phyloP scores from a whole-genome alignment of 768 basidiomycete genomes.

The Fomitopsis serialis region DNA sequence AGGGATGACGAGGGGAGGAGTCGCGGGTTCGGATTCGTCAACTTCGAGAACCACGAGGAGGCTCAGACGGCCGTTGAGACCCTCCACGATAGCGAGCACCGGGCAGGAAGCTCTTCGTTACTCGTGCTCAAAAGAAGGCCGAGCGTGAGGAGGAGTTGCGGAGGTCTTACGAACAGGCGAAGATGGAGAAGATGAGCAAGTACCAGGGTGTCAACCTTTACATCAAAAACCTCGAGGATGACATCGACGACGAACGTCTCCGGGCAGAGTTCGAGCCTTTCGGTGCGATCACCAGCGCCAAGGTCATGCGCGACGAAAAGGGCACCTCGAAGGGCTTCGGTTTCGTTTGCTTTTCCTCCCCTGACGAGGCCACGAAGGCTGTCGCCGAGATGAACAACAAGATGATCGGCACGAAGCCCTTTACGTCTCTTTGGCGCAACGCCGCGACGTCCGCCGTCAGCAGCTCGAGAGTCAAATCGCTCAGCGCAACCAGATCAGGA shows the following conservation, averaged over 20 bases:
- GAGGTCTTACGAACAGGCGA: slow-evolving; percentile 88
- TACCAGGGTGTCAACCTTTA: slow-evolving; percentile 99
- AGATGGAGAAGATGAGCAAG: slow-evolving; percentile 97
- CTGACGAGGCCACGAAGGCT: slow-evolving; percentile 98
- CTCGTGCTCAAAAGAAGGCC: slow-evolving; percentile 96
- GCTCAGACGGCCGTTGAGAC: slow-evolving; percentile 85
- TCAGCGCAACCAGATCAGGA: slow-evolving; percentile 94
- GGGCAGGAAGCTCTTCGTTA: slow-evolving; percentile 89
- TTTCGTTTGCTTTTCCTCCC: slow-evolving; percentile 97
- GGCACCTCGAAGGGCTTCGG: slow-evolving; percentile 93
- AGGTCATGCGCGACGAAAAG: slow-evolving; percentile 99
- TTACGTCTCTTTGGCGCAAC: slow-evolving; percentile 97
- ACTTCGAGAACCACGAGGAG: slow-evolving; percentile 89
- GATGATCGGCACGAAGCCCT: slow-evolving; percentile 99
- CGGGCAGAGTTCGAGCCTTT: slow-evolving; percentile 95
- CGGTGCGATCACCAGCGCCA: slow-evolving; percentile 96
- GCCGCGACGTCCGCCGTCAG: slow-evolving; percentile 95
- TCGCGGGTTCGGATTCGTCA: slow-evolving; percentile 98
- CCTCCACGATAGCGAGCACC: slow-evolving; percentile 80
- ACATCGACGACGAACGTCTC: slow-evolving; percentile 95
- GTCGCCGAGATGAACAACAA: slow-evolving; percentile 99
- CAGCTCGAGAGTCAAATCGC: slow-evolving; percentile 98
- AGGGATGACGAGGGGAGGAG: slow-evolving; percentile 85
- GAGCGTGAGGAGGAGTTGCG: slow-evolving; percentile 98
- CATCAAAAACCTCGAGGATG: slow-evolving; percentile 99